These are phyloP conservation scores for Microdochium trichocladiopsis DNA, from an alignment of 2,329 filamentous ascomycete genomes.

Conservation along the genomic window DNA sequence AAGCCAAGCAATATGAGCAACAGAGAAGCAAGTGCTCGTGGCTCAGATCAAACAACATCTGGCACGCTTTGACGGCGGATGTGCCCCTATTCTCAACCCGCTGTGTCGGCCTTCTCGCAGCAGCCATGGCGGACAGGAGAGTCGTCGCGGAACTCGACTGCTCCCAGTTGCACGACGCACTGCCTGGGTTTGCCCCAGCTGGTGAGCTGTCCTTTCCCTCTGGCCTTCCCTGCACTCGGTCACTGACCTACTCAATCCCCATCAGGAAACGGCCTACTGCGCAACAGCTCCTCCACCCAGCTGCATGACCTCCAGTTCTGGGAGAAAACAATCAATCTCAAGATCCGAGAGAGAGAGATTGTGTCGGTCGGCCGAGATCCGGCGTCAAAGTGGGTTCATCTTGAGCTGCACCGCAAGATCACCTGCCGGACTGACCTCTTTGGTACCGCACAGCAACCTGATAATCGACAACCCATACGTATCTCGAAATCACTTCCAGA, in stretches of 20 bases:
- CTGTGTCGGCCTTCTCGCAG: neutral
- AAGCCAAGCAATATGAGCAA: too few species aligned
- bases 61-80: too few species aligned
- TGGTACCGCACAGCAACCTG: conserved; percentile 22
- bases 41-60: too few species aligned
- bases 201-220: neutral
- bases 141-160: neutral
- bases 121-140: neutral
- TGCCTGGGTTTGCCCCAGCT: neutral
- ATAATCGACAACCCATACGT: conserved; percentile 32
- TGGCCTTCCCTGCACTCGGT: too few species aligned
- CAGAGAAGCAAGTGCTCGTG: too few species aligned
- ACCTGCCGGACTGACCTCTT: conserved; percentile 1
- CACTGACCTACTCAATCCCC: neutral
- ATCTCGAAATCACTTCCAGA: conserved; percentile 47
- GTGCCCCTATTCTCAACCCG: neutral
- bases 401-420: neutral
- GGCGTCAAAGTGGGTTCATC: neutral
- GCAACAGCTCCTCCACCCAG: neutral
- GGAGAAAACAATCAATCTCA: neutral
- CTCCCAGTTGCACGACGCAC: neutral
- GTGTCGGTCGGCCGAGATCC: neutral
- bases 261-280: neutral
- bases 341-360: neutral
- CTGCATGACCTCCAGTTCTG: neutral